Conservation (phyloP, 495 filamentous ascomycete genomes). For the Xylaria scruposa region DNA sequence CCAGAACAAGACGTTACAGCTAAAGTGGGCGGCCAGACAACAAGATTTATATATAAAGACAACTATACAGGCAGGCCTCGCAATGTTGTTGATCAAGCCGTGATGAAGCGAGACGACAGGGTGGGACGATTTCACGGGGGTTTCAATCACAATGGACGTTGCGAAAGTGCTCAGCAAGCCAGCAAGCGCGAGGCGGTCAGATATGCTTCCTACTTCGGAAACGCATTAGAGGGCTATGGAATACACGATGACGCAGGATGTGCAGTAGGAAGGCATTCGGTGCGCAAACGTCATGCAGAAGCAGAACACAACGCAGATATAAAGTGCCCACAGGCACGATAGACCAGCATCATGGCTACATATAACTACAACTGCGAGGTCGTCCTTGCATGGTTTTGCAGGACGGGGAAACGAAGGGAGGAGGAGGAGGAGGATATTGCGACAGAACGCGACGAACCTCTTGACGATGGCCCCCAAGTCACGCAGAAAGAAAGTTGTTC, state of each 20-base stretch:
- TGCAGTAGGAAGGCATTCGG: neutral
- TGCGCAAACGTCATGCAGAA: constrained; percentile 5
- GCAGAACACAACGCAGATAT: neutral
- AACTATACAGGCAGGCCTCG: neutral
- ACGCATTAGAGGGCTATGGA: constrained; percentile 26
- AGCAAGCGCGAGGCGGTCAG: constrained; percentile 17
- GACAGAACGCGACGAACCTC: constrained; percentile 26
- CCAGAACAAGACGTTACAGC: constrained; percentile 22
- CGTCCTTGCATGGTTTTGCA: neutral
- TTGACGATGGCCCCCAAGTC: constrained; percentile 10
- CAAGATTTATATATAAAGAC: neutral
- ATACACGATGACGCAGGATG: constrained; percentile 8
- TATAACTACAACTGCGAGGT: neutral
- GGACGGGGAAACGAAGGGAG: neutral
- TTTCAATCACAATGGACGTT: constrained; percentile 19
- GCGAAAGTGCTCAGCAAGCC: constrained; percentile 13
- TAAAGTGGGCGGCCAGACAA: constrained; percentile 1
- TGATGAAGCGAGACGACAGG: constrained; percentile 4
- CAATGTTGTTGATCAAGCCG: constrained; percentile 8
- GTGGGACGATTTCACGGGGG: constrained; percentile 12
- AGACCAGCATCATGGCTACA: neutral
- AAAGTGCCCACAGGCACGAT: neutral
- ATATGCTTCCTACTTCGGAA: constrained; percentile 24
- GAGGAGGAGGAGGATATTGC: neutral
- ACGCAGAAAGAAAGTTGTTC: neutral